These are phyloP conservation scores for Penicillium sp. DNA, from an alignment of 2,329 filamentous ascomycete genomes.

Conservation along the genomic window DNA sequence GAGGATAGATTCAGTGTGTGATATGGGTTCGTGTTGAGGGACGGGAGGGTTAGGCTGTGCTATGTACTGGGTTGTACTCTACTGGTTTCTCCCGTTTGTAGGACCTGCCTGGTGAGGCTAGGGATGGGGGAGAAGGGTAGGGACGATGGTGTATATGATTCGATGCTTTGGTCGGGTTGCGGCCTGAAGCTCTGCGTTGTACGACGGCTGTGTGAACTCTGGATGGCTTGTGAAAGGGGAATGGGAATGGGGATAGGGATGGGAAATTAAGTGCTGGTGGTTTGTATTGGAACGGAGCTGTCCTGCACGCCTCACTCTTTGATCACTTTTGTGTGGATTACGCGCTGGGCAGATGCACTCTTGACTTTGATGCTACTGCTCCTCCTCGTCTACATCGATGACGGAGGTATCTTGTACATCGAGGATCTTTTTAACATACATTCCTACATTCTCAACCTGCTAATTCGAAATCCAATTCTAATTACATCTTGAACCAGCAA, in stretches of 20 bases:
- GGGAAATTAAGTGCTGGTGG: not conserved
- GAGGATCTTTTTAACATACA: not conserved
- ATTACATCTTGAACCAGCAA: not conserved
- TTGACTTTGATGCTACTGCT: no score
- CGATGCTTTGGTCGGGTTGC: not conserved
- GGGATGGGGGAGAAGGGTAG: not conserved
- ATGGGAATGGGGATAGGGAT: not conserved
- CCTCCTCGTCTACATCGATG: no score
- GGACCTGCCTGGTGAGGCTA: not conserved
- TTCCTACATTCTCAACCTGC: conserved; percentile 2
- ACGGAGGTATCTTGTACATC: no score
- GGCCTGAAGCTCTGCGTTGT: not conserved
- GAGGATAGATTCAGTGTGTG: no score
- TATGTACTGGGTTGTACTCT: no score
- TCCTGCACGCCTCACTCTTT: not conserved
- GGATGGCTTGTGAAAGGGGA: not conserved
- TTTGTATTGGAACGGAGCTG: not conserved
- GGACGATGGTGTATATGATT: not conserved
- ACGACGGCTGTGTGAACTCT: conserved; percentile 1
- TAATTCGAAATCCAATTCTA: not conserved
- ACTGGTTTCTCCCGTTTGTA: not conserved
- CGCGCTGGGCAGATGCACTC: no score
- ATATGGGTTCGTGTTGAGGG: no score
- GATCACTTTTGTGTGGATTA: no score
- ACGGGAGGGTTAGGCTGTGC: no score